Evolutionary conservation across 257 asterid genomes (phyloP).

Genomic region (Mentha longifolia): DNA sequence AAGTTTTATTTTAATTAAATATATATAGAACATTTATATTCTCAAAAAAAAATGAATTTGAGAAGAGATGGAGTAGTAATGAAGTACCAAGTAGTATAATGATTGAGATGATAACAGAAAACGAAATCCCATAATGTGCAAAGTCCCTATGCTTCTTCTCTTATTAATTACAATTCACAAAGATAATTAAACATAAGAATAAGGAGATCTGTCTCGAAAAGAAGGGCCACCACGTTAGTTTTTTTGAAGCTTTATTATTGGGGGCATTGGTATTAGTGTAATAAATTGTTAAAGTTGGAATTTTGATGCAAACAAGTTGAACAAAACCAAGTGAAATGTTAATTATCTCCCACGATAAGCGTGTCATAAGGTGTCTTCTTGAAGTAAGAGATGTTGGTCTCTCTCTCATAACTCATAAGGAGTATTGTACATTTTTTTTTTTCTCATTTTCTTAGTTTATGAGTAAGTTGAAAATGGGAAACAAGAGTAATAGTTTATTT

Average conservation of each 20-base stretch:
- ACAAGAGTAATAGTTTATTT: neutral
- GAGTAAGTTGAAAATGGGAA: neutral
- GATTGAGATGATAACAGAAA: constrained; percentile 20
- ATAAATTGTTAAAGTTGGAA: constrained; percentile 40
- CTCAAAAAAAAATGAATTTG: too few species aligned
- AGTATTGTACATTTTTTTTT: neutral
- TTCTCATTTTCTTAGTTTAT: neutral
- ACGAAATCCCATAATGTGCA: constrained; percentile 21
- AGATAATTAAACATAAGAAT: neutral
- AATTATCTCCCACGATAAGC: constrained; percentile 1
- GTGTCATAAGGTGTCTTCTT: constrained; percentile 40
- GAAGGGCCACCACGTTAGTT: constrained; percentile 42
- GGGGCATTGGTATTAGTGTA: constrained; percentile 43
- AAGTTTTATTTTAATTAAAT: too few species aligned
- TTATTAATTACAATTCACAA: constrained; percentile 24
- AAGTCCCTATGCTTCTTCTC: constrained; percentile 40
- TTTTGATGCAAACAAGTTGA: constrained; percentile 38
- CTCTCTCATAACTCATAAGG: constrained; percentile 21
- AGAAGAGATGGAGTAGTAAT: too few species aligned
- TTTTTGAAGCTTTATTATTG: constrained; percentile 30
- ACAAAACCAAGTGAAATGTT: constrained; percentile 30
- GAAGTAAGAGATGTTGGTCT: constrained; percentile 79
- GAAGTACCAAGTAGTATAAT: too few species aligned
- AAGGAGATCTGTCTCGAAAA: constrained; percentile 44
- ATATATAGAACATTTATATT: too few species aligned